Evolutionary conservation across 495 filamentous ascomycete species (phyloP).

Genomic region (Wilcoxina mikolae): DNA sequence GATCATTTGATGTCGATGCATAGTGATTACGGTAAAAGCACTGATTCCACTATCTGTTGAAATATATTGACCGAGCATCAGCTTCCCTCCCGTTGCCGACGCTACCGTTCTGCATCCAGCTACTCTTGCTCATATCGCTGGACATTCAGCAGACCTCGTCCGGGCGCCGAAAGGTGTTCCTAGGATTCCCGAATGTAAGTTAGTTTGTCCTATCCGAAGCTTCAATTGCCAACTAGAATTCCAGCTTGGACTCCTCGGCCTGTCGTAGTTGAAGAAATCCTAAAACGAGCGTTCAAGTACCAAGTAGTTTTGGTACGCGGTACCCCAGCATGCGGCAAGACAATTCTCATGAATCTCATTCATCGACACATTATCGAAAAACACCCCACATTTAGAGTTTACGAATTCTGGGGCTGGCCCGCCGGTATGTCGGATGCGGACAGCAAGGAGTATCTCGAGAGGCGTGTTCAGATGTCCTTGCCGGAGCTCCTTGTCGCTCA

Average conservation of each 20-base stretch:
- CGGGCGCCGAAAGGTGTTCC: neutral
- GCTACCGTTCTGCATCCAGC: neutral
- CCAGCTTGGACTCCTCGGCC: too few species aligned
- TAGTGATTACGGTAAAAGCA: neutral
- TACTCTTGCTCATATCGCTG: neutral
- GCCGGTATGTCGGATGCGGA: neutral
- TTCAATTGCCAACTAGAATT: neutral
- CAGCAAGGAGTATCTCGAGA: neutral
- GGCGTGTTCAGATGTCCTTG: neutral
- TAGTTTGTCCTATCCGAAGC: neutral
- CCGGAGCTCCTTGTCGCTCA: neutral
- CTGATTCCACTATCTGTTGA: neutral
- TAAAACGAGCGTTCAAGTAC: neutral
- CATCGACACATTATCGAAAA: neutral
- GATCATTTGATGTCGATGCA: neutral
- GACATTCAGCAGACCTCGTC: neutral
- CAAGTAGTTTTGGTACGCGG: neutral
- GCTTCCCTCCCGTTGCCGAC: neutral
- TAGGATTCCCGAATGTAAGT: neutral
- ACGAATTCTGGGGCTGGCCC: neutral
- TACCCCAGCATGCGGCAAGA: neutral
- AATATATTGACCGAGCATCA: neutral
- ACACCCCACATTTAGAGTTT: neutral
- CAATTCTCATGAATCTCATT: neutral
- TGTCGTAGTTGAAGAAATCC: neutral